Percentiles rank a stretch among this genome's conserved stretches.
phyloP scores from a whole-genome alignment of 306 rosid species.

The Rosa chinensis region DNA sequence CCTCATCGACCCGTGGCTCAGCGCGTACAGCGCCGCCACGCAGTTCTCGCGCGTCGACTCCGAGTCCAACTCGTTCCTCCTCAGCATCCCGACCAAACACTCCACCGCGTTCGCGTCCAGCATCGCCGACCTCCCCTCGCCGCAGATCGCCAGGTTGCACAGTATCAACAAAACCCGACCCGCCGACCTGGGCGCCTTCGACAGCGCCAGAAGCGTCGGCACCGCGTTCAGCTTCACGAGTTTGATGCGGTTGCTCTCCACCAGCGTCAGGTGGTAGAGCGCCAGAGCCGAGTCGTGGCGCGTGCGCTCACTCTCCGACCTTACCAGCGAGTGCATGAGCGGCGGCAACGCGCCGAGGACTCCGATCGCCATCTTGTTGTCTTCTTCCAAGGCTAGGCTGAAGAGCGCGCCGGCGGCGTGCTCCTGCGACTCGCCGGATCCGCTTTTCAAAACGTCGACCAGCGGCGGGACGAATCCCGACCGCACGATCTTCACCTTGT shows the following conservation, averaged over 20 bases:
- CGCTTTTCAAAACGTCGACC: slow-evolving; percentile 65
- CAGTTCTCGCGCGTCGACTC: slow-evolving; percentile 83
- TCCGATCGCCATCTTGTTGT: slow-evolving; percentile 90
- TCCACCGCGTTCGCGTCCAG: slow-evolving; percentile 78
- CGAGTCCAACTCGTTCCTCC: slow-evolving; percentile 51
- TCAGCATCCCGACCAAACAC: slow-evolving; percentile 55
- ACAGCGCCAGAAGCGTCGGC: slow-evolving; percentile 49
- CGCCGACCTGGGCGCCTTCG: slow-evolving; percentile 41
- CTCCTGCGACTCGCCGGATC: slow-evolving; percentile 73
- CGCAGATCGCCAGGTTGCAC: slow-evolving; percentile 62
- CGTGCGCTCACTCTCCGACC: slow-evolving; percentile 72
- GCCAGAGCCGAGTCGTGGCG: slow-evolving; percentile 83
- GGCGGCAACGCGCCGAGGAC: slow-evolving; percentile 83
- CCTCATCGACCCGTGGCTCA: slow-evolving; percentile 83
- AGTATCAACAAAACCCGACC: slow-evolving; percentile 62
- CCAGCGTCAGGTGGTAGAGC: slow-evolving; percentile 65
- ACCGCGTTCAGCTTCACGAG: slow-evolving; percentile 71
- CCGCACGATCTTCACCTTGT: slow-evolving; percentile 85
- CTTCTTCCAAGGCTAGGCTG: slow-evolving; percentile 77
- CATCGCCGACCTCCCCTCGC: slow-evolving; percentile 79
- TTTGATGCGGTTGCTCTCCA: slow-evolving; percentile 78
- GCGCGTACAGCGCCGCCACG: slow-evolving; percentile 68
- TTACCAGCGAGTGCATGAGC: slow-evolving; percentile 60
- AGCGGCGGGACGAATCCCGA: slow-evolving; percentile 67
- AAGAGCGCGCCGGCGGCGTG: slow-evolving; percentile 96